Conservation (phyloP, 2,329 filamentous ascomycete genomes). For the Aspergillus sp. region DNA sequence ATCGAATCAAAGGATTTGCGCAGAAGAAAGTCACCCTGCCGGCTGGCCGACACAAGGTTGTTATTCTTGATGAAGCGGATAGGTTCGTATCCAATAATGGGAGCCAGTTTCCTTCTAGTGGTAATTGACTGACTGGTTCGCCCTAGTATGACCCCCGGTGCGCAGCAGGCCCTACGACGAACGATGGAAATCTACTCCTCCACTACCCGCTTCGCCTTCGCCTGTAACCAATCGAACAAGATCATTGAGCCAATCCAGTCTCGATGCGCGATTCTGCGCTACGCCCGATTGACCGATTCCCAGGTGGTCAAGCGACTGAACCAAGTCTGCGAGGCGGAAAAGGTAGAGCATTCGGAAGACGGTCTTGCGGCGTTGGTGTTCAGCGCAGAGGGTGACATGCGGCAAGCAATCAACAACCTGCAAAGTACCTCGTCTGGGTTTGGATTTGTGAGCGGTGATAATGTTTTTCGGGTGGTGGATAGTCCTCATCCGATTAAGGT, state of each 20-base stretch:
- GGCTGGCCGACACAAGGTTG: conserved; percentile 82
- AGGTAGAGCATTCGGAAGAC: conserved; percentile 84
- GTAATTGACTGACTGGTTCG: neutral
- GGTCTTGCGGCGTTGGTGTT: conserved; percentile 94
- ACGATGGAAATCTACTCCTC: conserved; percentile 99
- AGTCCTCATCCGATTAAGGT: conserved; percentile 96
- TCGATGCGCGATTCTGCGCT: conserved; percentile 89
- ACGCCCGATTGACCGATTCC: conserved; percentile 81
- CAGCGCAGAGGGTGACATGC: conserved; percentile 95
- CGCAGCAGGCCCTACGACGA: conserved; percentile 84
- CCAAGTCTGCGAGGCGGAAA: conserved; percentile 88
- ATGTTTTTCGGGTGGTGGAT: conserved; percentile 96
- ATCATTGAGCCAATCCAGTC: conserved; percentile 99
- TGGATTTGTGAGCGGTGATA: conserved; percentile 93
- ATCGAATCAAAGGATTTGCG: conserved; percentile 95
- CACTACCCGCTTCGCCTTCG: conserved; percentile 94
- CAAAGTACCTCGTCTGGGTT: conserved; percentile 91
- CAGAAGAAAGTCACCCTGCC: conserved; percentile 98
- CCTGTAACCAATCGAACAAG: conserved; percentile 98
- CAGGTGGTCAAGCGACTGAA: conserved; percentile 85
- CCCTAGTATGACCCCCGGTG: conserved; percentile 79
- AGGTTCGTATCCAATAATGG: conserved; percentile 38
- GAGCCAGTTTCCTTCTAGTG: no score
- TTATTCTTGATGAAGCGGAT: conserved; percentile 96
- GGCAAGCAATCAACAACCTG: conserved; percentile 96